A percentile compares a stretch with the other conserved stretches of the same genome.
These are phyloP conservation scores for Persicaria tinctoria DNA, from an alignment of 148 eudicot species.

Conservation along the genomic window DNA sequence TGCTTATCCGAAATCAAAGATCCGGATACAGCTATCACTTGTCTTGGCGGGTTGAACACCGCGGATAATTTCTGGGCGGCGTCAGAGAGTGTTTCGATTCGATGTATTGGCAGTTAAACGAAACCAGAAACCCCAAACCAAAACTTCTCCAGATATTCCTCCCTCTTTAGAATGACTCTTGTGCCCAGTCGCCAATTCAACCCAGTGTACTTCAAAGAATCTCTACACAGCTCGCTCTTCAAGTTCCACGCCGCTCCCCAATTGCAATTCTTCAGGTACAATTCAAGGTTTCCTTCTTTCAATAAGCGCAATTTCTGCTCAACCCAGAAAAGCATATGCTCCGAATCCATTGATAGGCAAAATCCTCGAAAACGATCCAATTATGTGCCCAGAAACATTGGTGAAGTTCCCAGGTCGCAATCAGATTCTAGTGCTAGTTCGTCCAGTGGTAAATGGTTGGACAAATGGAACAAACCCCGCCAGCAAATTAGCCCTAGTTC, in stretches of 20 bases:
- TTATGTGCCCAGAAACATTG: constrained; percentile 19
- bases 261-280: constrained; percentile 44
- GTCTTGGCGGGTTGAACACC: not conserved
- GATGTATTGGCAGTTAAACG: not conserved
- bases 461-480: constrained; percentile 58
- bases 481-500: constrained; percentile 29
- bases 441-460: constrained; percentile 56
- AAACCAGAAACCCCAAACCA: constrained; percentile 6
- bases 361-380: constrained; percentile 25
- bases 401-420: constrained; percentile 8
- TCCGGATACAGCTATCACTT: not conserved
- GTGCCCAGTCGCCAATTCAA: constrained; percentile 45
- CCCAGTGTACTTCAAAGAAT: constrained; percentile 46
- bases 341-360: constrained; percentile 18
- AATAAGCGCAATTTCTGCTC: constrained; percentile 20
- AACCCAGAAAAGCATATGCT: constrained; percentile 15
- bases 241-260: constrained; percentile 38
- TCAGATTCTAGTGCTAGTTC: constrained; percentile 18
- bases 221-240: constrained; percentile 44
- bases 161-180: constrained; percentile 25
- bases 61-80: not conserved
- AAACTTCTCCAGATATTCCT: not conserved
- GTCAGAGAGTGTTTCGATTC: not conserved
- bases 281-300: constrained; percentile 27
- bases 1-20: not conserved